Percentiles rank a stretch among this genome's conserved stretches.
phyloP scores from a whole-genome alignment of 2,329 filamentous ascomycete species.

The Cordyceps javanica region DNA sequence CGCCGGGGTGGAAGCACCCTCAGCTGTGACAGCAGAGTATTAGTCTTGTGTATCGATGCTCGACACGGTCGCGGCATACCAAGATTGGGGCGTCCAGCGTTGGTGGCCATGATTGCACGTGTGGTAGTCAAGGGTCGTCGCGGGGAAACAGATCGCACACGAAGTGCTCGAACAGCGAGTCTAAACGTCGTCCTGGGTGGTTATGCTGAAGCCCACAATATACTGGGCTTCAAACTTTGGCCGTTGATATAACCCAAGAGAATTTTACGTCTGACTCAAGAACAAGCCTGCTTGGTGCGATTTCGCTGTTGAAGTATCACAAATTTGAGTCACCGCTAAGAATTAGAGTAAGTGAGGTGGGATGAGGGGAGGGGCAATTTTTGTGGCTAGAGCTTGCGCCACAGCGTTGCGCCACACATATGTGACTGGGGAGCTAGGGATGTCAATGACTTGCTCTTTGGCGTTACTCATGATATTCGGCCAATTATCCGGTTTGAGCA shows the following conservation, averaged over 20 bases:
- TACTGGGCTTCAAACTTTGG: constrained; percentile 26
- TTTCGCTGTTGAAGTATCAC: not conserved
- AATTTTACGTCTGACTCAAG: constrained; percentile 9
- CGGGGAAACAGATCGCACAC: constrained; percentile 49
- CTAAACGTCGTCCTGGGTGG: constrained; percentile 40
- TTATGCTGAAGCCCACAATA: constrained; percentile 30
- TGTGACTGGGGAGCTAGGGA: not conserved
- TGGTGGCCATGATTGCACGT: constrained; percentile 52
- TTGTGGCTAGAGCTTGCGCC: constrained; percentile 13
- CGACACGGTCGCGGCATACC: constrained; percentile 25
- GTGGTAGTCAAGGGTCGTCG: constrained; percentile 35
- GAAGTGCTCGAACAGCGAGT: constrained; percentile 48
- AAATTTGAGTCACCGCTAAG: constrained; percentile 14
- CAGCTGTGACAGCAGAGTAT: not conserved
- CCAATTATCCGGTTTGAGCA: not conserved
- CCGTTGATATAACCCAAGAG: not conserved
- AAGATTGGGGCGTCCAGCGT: constrained; percentile 44
- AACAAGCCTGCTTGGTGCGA: constrained; percentile 2
- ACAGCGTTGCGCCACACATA: constrained; percentile 8
- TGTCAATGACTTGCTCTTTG: not conserved
- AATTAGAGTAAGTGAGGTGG: constrained; percentile 6
- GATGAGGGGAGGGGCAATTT: constrained; percentile 15
- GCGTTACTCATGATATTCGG: not conserved
- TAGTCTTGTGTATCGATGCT: not conserved
- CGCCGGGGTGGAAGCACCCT: constrained; percentile 2